Percentiles rank a stretch among this genome's conserved stretches.
Conservation (phyloP, 805 yeast species). For the Metschnikowia borealis region DNA sequence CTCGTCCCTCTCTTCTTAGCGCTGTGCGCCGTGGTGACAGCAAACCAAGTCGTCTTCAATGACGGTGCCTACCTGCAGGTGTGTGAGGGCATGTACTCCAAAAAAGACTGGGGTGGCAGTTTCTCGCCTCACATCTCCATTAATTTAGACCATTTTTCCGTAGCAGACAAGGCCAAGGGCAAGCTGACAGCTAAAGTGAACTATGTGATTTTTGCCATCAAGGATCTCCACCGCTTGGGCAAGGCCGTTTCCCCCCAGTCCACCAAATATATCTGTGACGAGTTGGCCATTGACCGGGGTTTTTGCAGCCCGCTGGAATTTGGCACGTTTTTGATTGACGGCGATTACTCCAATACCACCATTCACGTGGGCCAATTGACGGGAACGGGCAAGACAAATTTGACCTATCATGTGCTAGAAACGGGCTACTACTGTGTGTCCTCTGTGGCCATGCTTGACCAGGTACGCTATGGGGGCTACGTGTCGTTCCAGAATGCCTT, state of each 20-base stretch:
- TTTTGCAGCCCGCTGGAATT: conserved; percentile 51
- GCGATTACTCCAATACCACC: conserved; percentile 46
- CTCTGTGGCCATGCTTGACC: conserved; percentile 47
- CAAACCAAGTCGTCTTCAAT: conserved; percentile 48
- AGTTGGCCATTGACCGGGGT: conserved; percentile 49
- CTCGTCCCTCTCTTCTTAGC: conserved; percentile 7
- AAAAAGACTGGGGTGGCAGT: conserved; percentile 82
- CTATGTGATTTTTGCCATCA: conserved; percentile 77
- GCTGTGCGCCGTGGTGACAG: conserved; percentile 18
- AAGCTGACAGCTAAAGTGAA: conserved; percentile 40
- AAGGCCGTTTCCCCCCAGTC: conserved; percentile 31
- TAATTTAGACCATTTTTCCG: conserved; percentile 25
- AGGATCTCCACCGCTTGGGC: conserved; percentile 72
- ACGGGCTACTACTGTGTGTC: conserved; percentile 95
- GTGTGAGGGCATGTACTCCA: conserved; percentile 89
- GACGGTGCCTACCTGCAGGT: conserved; percentile 50
- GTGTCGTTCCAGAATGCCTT: conserved; percentile 87
- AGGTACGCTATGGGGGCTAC: conserved; percentile 52
- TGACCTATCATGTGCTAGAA: conserved; percentile 58
- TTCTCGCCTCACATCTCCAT: conserved; percentile 49
- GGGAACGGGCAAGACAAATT: conserved; percentile 54
- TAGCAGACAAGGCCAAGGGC: conserved; percentile 24
- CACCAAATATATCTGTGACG: conserved; percentile 70
- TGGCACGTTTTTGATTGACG: conserved; percentile 59
- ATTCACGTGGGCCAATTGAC: conserved; percentile 55